Conservation (phyloP, 2,329 filamentous ascomycete genomes). For the Fusarium sp. region DNA sequence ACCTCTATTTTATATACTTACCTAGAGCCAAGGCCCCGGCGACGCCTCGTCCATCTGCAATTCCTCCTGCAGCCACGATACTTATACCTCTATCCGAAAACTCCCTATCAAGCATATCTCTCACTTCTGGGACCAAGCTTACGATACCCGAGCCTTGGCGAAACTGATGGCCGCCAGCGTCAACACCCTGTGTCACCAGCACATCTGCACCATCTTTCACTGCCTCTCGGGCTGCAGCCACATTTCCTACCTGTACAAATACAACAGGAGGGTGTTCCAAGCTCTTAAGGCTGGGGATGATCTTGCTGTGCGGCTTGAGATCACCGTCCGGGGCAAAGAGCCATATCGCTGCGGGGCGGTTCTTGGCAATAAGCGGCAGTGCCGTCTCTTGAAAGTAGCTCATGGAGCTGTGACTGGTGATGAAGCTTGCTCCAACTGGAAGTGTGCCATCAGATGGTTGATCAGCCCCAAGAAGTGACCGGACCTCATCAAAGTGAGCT, state of each 20-base stretch:
- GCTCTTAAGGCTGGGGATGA: conserved; percentile 51
- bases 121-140: conserved; percentile 67
- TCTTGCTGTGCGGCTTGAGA: conserved; percentile 51
- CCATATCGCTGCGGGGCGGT: conserved; percentile 71
- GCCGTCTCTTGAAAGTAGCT: conserved; percentile 55
- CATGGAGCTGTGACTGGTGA: conserved; percentile 62
- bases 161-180: conserved; percentile 73
- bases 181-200: conserved; percentile 70
- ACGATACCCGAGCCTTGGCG: conserved; percentile 64
- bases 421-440: conserved; percentile 67
- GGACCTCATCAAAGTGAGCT: conserved; percentile 47
- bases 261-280: conserved; percentile 56
- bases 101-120: conserved; percentile 56
- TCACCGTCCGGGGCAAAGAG: conserved; percentile 69
- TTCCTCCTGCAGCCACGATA: conserved; percentile 69
- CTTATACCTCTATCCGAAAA: conserved; percentile 50
- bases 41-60: conserved; percentile 65
- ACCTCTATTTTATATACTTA: conserved; percentile 41
- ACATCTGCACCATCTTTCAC: conserved; percentile 64
- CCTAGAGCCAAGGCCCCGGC: conserved; percentile 67
- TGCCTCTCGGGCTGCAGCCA: conserved; percentile 63
- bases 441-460: conserved; percentile 57
- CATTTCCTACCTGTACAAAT: conserved; percentile 71
- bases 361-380: conserved; percentile 62
- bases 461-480: conserved; percentile 43